Evolutionary conservation across 352 stramenopile genomes (phyloP), one percentile per base, ranked within the genome.

Genomic region (Phytophthora hibernalis): DNA sequence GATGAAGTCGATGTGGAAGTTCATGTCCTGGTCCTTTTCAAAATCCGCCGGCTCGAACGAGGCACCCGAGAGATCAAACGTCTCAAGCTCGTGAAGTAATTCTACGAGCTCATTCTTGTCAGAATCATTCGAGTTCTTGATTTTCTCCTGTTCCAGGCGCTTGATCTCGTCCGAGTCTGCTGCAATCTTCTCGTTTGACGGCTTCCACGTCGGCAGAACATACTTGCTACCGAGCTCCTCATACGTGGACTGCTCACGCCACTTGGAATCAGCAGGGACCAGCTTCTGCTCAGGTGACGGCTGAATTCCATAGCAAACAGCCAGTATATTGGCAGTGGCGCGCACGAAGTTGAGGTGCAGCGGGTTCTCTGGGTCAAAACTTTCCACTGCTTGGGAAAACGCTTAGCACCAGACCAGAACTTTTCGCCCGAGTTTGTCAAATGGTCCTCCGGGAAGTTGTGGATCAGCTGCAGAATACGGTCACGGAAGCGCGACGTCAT

Each of bases 11-110:
- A 99, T 99, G 76, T 97, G 87, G 67, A 95, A 95, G 68, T 95
- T 96, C 65, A 99, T 76, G 61, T 96, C 83, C 68, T 99, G 93
- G 75, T 99, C 98, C 76, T 99, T 99, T 73, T 99, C 97, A 80
- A 99, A 99, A 57, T 97, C 92, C 10, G 87, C 87, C 5, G 87
- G 82, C 50, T 93, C 87, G 26, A 93, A 93, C 12, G 74, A 74
- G 18, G 92, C 54, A 26, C 79, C 81, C 18, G 54, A 75, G 9
- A 93, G 50, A 15, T 92, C 76, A 62, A 92, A 51, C 9, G 50
- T 58, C 59, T 87, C 80, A 2, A 95, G 80, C 47, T 94, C 85
- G 12, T 90, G 63, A 45, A 96, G 60, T 22, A 95, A 42, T 31
- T 82, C 67, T 22, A 85, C 61, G 2, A 98, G 82, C 33, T 92